phyloP scores from a whole-genome alignment of 1,139 yeast genomes.

The Debaryomycetaceae sp. region DNA sequence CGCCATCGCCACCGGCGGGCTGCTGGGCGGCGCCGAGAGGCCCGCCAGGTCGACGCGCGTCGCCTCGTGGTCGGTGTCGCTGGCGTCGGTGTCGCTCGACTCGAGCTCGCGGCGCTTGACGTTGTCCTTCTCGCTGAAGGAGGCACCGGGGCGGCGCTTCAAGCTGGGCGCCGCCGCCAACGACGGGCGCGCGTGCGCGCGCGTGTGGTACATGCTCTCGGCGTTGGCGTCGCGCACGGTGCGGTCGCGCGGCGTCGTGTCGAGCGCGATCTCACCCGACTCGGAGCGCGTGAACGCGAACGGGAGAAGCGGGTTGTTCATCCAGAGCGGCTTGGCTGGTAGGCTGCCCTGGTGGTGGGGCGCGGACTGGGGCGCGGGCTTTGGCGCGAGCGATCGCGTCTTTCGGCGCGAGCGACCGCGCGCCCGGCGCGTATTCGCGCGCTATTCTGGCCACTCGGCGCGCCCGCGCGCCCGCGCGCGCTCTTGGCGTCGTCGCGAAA shows the following conservation, averaged over 20 bases:
- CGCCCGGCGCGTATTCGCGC: no score
- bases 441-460: no score
- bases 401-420: no score
- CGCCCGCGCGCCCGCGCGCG: no score
- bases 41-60: slow-evolving; percentile 10
- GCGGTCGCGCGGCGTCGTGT: slow-evolving; percentile 34
- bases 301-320: slow-evolving; percentile 37
- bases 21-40: slow-evolving; percentile 23
- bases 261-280: slow-evolving; percentile 21
- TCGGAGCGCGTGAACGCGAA: slow-evolving; percentile 38
- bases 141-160: slow-evolving; percentile 43
- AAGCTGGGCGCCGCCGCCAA: slow-evolving; percentile 26
- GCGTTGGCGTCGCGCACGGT: slow-evolving; percentile 38
- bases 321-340: no score
- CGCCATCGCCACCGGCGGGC: slow-evolving; percentile 25
- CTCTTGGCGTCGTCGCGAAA: no score
- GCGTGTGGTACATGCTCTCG: slow-evolving; percentile 32
- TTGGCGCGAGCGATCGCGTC: no score
- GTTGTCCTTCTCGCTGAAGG: slow-evolving; percentile 44
- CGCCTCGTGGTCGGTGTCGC: slow-evolving; percentile 5
- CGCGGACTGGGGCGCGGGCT: no score
- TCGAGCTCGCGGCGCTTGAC: slow-evolving; percentile 31
- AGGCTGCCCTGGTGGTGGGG: no score
- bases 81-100: slow-evolving; percentile 11
- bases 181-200: slow-evolving; percentile 12